Evolutionary conservation across 345 rosid species (phyloP), one percentile per base, ranked within the genome.

Genomic region (Camelina laxa): DNA sequence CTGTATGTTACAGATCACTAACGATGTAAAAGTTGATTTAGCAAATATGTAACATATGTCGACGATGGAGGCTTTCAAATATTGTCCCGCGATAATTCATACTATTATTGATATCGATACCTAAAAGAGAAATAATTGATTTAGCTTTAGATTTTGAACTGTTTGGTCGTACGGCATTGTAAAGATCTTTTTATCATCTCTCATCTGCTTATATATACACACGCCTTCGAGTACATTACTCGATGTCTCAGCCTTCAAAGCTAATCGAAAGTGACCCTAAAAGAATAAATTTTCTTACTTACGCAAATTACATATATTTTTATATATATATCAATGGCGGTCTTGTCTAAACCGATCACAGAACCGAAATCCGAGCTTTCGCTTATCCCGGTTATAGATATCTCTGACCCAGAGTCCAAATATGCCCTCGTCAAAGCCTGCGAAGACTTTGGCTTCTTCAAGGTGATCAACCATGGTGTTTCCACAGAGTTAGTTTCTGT

Each of bases 401-500:
- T 84, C 24, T 76, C 82, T 12, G 65, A 78, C 33, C 84, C 83
- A 3, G 85, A 79, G 39, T 70, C 82, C 30, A 84, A 84, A 60
- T 70, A 73, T 58, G 62, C 71, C 33, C 49, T 84, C 7, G 71
- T 80, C 66, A 78, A 82, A 64, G 87, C 87, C 17, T 84, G 87
- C 57, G 84, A 82, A 69, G 93, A 90, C 48, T 81, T 87, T 19
- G 98, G 98, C 5, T 88, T 88, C 84, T 88, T 92, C 84, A 90
- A 88, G 72, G 85, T 92, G 58, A 87, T 88, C 72, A 86, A 87
- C 75, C 98, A 92, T 77, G 95, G 91, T 6, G 85, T 92, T 68
- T 82, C 90, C 49, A 33, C 70, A 50, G 96, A 86, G 51, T 62
- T 80, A 71, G 72, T 85, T 54, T 61, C 82, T 54, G 66, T 70